Evolutionary conservation across 2,329 filamentous ascomycete genomes (phyloP), one percentile per base, ranked within the genome.

Genomic region (Calycina herbarum): DNA sequence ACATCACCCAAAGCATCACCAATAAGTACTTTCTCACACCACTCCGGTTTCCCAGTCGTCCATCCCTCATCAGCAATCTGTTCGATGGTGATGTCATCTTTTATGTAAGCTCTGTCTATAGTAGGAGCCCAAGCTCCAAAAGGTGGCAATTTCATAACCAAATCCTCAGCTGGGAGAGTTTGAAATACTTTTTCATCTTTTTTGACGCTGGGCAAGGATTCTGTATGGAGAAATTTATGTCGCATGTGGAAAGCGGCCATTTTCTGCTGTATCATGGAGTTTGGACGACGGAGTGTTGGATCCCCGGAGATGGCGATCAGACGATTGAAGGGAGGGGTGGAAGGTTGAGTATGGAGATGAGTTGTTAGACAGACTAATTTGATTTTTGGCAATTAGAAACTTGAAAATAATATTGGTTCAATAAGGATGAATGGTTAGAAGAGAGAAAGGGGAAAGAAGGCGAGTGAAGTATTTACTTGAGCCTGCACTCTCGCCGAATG

Each of bases 401-500:
- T 33, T 17, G 11, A 27, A 8, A 42, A 5, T n/a, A 6, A 38
- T 60, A 27, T 58, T 8, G 38, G 11, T 13, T 13, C 35, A 54
- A 35, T 31, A 48, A 33, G 45, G 8, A 38, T 13, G 35, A 13
- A 38, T 13, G 35, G 35, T 3, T 10, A 38, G 35, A 51, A 24
- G 7, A 3, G 20, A 51, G 20, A 10, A n/a, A n/a, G 17, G 42
- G 38, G 17, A 24, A 24, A 10, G 45, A 11, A 6, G 20, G 10
- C 20, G 2, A 51, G 20, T 5, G 20, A 27, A 24, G 20, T 51
- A 20, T 45, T 11, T 67, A 71, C 69, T 71, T 57, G 64, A 63
- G 8, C 70, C 70, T 27, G 70, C 70, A 38, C 67, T 82, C 66
- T 83, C 78, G n/a, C 82, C 82, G 20, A 78, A 72, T 20, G 77